A percentile compares a stretch with the other conserved stretches of the same genome.
phyloP scores from a whole-genome alignment of 108 stramenopile species.

The Parmales sp. region DNA sequence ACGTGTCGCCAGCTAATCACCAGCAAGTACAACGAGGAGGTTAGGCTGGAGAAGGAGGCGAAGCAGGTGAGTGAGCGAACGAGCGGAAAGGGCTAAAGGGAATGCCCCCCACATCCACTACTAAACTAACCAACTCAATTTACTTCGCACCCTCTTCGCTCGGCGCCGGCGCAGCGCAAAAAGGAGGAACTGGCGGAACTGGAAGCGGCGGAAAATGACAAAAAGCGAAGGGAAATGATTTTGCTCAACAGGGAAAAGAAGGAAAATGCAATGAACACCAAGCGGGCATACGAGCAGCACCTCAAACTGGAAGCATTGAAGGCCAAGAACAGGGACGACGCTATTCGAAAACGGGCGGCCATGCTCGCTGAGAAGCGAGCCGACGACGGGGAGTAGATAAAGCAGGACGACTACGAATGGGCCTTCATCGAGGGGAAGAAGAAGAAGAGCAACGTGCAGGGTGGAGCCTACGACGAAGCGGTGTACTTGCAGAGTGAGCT shows the following conservation, averaged over 20 bases:
- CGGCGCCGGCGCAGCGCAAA: no score
- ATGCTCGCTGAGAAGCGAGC: background rate
- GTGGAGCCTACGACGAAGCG: conserved; percentile 4
- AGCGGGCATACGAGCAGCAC: conserved; percentile 5
- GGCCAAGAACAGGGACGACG: background rate
- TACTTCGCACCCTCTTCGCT: no score
- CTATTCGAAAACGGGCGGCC: background rate
- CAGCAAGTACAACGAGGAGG: conserved; percentile 9
- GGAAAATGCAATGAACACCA: background rate
- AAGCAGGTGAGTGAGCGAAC: background rate
- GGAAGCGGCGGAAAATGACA: background rate
- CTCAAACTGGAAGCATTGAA: background rate
- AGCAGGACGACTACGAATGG: background rate
- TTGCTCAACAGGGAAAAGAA: background rate
- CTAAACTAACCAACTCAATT: no score
- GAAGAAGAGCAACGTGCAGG: conserved; percentile 4
- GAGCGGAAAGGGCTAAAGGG: background rate
- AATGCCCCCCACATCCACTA: no score
- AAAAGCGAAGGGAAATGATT: background rate
- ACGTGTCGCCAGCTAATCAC: background rate
- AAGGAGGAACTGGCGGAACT: no score
- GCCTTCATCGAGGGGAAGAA: conserved; percentile 7
- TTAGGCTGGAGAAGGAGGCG: conserved; percentile 5
- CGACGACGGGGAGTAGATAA: background rate
- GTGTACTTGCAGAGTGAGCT: background rate